These are phyloP conservation scores for Podospora anserina DNA, from an alignment of 495 filamentous ascomycete genomes.

Conservation along the genomic window DNA sequence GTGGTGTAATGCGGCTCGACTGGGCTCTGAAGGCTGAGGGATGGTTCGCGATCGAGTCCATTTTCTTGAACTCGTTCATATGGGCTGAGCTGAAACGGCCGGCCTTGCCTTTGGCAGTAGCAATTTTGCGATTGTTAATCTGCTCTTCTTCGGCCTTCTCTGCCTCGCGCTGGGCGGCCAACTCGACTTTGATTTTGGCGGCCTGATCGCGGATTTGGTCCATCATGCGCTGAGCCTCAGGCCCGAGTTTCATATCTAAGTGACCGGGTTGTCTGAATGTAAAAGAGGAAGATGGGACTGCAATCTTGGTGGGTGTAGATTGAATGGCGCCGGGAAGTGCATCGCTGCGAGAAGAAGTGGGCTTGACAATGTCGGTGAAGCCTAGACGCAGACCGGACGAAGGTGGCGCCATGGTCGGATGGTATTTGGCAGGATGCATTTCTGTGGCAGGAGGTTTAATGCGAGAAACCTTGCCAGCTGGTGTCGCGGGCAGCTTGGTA, in stretches of 20 bases:
- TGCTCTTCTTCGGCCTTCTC: slow-evolving; percentile 40
- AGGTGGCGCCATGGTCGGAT: slow-evolving; percentile 64
- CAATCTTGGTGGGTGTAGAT: slow-evolving; percentile 50
- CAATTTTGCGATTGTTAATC: slow-evolving; percentile 62
- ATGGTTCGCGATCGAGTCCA: slow-evolving; percentile 90
- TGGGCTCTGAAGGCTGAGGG: slow-evolving; percentile 71
- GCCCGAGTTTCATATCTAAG: slow-evolving; percentile 58
- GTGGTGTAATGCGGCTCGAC: slow-evolving; percentile 51
- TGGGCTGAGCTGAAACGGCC: slow-evolving; percentile 77
- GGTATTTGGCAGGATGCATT: slow-evolving; percentile 76
- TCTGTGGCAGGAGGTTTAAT: slow-evolving; percentile 60
- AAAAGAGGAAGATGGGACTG: slow-evolving; percentile 58
- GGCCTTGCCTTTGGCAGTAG: slow-evolving; percentile 70
- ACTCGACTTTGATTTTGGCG: slow-evolving; percentile 60
- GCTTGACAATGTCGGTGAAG: slow-evolving; percentile 57
- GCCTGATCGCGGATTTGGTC: slow-evolving; percentile 68
- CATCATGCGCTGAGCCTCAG: slow-evolving; percentile 75
- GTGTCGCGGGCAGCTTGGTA: slow-evolving; percentile 31
- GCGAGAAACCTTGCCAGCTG: slow-evolving; percentile 36
- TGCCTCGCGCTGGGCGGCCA: slow-evolving; percentile 54
- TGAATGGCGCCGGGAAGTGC: slow-evolving; percentile 29
- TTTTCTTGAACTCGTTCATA: slow-evolving; percentile 87
- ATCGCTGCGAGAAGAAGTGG: slow-evolving; percentile 34
- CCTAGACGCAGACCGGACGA: slow-evolving; percentile 66
- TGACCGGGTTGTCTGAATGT: slow-evolving; percentile 64